Percentiles rank a stretch among this genome's conserved stretches.
phyloP scores from a whole-genome alignment of 2,329 filamentous ascomycete species.

The Aspergillus sp. region DNA sequence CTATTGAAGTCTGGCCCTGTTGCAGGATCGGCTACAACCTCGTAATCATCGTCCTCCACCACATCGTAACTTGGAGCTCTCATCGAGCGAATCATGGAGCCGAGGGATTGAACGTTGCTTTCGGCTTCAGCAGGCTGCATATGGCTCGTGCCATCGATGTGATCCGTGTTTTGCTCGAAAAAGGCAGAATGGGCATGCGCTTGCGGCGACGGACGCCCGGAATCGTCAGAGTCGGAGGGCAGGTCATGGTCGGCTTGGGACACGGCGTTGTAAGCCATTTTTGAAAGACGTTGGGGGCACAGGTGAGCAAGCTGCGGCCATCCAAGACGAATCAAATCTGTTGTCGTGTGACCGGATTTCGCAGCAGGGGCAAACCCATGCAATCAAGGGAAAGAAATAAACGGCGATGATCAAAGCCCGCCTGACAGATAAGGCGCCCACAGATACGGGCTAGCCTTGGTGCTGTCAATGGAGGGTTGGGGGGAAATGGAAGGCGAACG shows the following conservation, averaged over 20 bases:
- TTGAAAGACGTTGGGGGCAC: slow-evolving; percentile 11
- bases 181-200: slow-evolving; percentile 16
- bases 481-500: neutral
- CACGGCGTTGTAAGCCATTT: slow-evolving; percentile 47
- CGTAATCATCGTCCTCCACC: slow-evolving; percentile 50
- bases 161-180: slow-evolving; percentile 33
- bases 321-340: slow-evolving; percentile 8
- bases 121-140: slow-evolving; percentile 31
- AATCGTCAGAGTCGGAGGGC: slow-evolving; percentile 37
- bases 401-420: neutral
- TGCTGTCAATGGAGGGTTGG: neutral
- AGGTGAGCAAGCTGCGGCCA: slow-evolving; percentile 10
- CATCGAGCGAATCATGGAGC: slow-evolving; percentile 40
- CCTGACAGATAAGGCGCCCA: slow-evolving; percentile 10
- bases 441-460: neutral
- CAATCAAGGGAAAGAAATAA: neutral
- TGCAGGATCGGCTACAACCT: slow-evolving; percentile 31
- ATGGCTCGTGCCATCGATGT: slow-evolving; percentile 29
- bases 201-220: slow-evolving; percentile 31
- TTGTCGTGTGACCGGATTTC: slow-evolving; percentile 10
- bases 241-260: slow-evolving; percentile 42
- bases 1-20: slow-evolving; percentile 22
- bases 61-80: slow-evolving; percentile 45
- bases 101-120: slow-evolving; percentile 24
- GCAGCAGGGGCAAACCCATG: neutral